These are phyloP conservation scores for Hypericum androsaemum DNA, from an alignment of 345 rosid species.

Conservation along the genomic window DNA sequence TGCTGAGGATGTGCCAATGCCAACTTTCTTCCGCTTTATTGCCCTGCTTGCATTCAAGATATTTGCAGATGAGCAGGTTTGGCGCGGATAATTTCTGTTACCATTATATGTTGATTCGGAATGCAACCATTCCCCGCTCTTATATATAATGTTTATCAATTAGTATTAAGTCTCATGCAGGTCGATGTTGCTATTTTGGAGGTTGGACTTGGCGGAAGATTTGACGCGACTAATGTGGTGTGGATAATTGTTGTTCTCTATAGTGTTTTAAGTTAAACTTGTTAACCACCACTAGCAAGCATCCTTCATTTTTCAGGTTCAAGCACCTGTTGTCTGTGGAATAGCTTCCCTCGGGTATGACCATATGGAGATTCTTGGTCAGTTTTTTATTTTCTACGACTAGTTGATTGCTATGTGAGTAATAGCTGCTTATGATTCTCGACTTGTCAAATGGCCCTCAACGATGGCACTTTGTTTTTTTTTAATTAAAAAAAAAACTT, in stretches of 20 bases:
- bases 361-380: constrained; percentile 99
- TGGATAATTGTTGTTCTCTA: constrained; percentile 1
- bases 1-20: constrained; percentile 76
- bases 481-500: too few species aligned
- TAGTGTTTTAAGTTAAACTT: too few species aligned
- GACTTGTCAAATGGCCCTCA: too few species aligned
- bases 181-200: constrained; percentile 91
- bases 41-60: constrained; percentile 89
- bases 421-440: too few species aligned
- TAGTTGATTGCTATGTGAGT: constrained; percentile 13
- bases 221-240: constrained; percentile 94
- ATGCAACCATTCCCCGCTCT: constrained; percentile 2
- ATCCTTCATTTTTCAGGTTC: constrained; percentile 40
- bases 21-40: constrained; percentile 79
- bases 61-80: constrained; percentile 77
- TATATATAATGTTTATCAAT: not conserved
- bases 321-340: constrained; percentile 75
- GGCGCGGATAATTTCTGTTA: not conserved
- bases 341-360: constrained; percentile 91
- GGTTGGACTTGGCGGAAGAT: constrained; percentile 90
- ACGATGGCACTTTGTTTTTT: too few species aligned
- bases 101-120: not conserved
- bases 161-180: constrained; percentile 23
- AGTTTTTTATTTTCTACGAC: constrained; percentile 30
- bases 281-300: not conserved